phyloP scores from a whole-genome alignment of 192 early-diverging fungal genomes.

The Linnemannia schmuckeri region DNA sequence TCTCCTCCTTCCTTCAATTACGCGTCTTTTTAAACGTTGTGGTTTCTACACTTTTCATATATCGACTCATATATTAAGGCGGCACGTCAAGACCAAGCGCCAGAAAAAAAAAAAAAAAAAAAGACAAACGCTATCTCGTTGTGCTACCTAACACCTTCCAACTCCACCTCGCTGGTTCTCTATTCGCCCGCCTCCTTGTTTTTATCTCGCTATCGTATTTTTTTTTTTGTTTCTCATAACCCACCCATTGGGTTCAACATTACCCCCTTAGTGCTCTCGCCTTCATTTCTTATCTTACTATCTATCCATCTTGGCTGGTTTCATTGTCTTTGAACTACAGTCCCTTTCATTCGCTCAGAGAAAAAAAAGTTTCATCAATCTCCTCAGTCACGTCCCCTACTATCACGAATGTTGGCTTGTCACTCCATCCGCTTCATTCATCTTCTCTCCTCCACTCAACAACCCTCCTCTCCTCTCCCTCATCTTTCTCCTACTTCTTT shows the following conservation, averaged over 20 bases:
- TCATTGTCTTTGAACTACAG: not conserved
- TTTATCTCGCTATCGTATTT: not conserved
- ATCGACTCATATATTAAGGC: not conserved
- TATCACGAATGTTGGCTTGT: conserved; percentile 19
- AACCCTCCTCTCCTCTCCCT: not conserved
- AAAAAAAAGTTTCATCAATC: not conserved
- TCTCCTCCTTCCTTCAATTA: not conserved
- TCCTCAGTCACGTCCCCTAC: not conserved
- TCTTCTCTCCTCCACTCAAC: conserved; percentile 20
- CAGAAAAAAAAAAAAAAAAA: not conserved
- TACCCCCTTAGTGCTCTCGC: not conserved
- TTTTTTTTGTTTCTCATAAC: not conserved
- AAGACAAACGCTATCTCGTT: too few species aligned
- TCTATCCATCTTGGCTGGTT: not conserved
- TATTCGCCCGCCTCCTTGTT: not conserved
- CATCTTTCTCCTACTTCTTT: not conserved
- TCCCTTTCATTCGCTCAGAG: not conserved
- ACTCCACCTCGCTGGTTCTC: not conserved
- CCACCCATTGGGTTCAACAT: not conserved
- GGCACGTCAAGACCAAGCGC: not conserved
- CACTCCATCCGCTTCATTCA: conserved; percentile 23
- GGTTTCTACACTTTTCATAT: not conserved
- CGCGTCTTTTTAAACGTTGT: not conserved
- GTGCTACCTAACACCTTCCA: not conserved
- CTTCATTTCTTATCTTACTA: not conserved